A percentile compares a stretch with the other conserved stretches of the same genome.
phyloP scores from a whole-genome alignment of 2,329 filamentous ascomycete genomes.

The Alternaria angustiovoidea region DNA sequence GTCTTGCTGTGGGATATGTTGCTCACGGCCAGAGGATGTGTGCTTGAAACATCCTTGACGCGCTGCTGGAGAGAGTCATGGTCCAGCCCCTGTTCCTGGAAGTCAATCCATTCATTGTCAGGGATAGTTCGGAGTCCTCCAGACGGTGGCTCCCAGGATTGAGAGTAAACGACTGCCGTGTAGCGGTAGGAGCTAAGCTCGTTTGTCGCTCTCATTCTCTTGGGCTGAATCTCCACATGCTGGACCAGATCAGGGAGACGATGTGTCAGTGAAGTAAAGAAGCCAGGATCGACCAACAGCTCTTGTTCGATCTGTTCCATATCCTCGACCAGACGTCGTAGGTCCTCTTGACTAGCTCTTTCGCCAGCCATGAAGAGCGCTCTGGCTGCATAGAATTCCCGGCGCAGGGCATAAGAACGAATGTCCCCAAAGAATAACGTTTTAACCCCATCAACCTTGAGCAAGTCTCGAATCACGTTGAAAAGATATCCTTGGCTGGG shows the following conservation, averaged over 20 bases:
- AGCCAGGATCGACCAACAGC: slow-evolving; percentile 10
- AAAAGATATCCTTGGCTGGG: slow-evolving; percentile 20
- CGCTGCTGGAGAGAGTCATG: background rate
- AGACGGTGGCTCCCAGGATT: background rate
- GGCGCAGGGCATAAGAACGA: slow-evolving; percentile 9
- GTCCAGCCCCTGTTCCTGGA: background rate
- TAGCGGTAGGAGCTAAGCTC: slow-evolving; percentile 21
- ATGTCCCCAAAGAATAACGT: slow-evolving; percentile 16
- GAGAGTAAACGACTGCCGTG: slow-evolving; percentile 11
- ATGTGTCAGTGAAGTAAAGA: slow-evolving; percentile 4
- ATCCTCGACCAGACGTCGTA: slow-evolving; percentile 8
- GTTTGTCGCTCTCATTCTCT: slow-evolving; percentile 18
- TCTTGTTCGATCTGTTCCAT: background rate
- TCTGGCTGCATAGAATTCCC: slow-evolving; percentile 4
- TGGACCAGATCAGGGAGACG: slow-evolving; percentile 1
- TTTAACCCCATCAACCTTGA: background rate
- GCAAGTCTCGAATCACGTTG: slow-evolving; percentile 1
- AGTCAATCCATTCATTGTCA: background rate
- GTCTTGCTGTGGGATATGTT: slow-evolving; percentile 10
- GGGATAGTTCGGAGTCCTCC: too few species aligned
- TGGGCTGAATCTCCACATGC: slow-evolving; percentile 16
- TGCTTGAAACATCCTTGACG: background rate
- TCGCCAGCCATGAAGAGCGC: background rate
- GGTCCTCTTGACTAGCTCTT: background rate
- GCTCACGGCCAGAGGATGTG: background rate